Evolutionary conservation across 2,329 filamentous ascomycete genomes (phyloP).

Genomic region (Aureobasidium musti): DNA sequence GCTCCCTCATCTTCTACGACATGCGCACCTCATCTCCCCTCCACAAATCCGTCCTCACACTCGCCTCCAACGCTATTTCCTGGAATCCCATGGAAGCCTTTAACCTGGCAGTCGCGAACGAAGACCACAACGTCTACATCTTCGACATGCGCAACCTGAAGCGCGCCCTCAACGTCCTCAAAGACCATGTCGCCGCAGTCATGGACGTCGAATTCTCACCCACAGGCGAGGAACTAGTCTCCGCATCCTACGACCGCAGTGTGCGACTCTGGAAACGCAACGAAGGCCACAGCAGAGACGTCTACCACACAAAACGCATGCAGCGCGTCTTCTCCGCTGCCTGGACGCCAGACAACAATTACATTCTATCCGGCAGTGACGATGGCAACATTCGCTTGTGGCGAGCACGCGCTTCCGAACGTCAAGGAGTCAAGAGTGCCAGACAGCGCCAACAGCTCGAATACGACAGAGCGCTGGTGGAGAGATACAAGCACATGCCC

Average conservation of each 20-base stretch:
- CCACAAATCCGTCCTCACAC: slow-evolving; percentile 75
- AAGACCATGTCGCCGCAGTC: slow-evolving; percentile 86
- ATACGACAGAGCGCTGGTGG: slow-evolving; percentile 82
- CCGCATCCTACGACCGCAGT: slow-evolving; percentile 84
- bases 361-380: slow-evolving; percentile 86
- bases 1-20: slow-evolving; percentile 88
- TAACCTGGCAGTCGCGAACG: slow-evolving; percentile 89
- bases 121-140: slow-evolving; percentile 90
- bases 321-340: slow-evolving; percentile 84
- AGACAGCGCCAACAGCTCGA: slow-evolving; percentile 85
- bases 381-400: slow-evolving; percentile 91
- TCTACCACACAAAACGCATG: slow-evolving; percentile 98
- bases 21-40: slow-evolving; percentile 82
- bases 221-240: slow-evolving; percentile 90
- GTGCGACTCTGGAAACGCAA: slow-evolving; percentile 81
- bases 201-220: slow-evolving; percentile 97
- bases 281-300: slow-evolving; percentile 81
- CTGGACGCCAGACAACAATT: slow-evolving; percentile 88
- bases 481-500: slow-evolving; percentile 91
- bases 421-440: slow-evolving; percentile 82
- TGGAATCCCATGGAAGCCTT: slow-evolving; percentile 99
- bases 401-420: slow-evolving; percentile 80
- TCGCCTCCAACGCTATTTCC: slow-evolving; percentile 78
- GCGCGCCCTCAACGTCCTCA: slow-evolving; percentile 83
- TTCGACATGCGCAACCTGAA: slow-evolving; percentile 95